Evolutionary conservation across 345 rosid genomes (phyloP).

Genomic region (Populus alba): DNA sequence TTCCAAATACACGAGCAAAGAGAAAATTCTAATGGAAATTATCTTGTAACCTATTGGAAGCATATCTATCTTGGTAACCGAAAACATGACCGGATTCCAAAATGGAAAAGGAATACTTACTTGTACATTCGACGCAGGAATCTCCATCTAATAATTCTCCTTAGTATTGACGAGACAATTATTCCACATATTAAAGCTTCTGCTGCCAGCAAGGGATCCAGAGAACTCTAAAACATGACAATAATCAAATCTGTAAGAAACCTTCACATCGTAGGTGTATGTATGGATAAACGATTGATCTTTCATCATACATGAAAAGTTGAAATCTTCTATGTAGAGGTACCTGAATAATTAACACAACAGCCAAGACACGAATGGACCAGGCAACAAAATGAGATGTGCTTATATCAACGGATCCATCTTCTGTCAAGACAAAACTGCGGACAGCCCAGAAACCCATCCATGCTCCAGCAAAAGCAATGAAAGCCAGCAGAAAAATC

Average conservation of each 20-base stretch:
- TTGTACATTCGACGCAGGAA: conserved; percentile 45
- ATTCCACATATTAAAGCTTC: conserved; percentile 57
- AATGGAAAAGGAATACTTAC: conserved; percentile 35
- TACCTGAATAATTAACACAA: conserved; percentile 80
- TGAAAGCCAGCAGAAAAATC: conserved; percentile 62
- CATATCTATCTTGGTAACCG: background rate
- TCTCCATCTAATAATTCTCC: conserved; percentile 43
- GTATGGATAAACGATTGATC: background rate
- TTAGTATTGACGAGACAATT: conserved; percentile 39
- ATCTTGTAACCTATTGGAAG: background rate
- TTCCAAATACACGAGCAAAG: background rate
- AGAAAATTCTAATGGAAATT: background rate
- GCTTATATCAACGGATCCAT: conserved; percentile 73
- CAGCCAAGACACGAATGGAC: conserved; percentile 69
- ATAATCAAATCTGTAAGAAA: conserved; percentile 4
- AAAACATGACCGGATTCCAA: background rate
- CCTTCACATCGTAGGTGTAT: background rate
- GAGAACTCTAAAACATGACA: conserved; percentile 56
- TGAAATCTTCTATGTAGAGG: background rate
- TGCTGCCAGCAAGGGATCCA: conserved; percentile 73
- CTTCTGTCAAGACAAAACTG: conserved; percentile 75
- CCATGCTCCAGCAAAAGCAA: conserved; percentile 85
- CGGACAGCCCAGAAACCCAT: conserved; percentile 92
- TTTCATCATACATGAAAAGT: background rate
- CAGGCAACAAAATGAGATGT: conserved; percentile 76